Conservation (phyloP, 2,329 filamentous ascomycete species). For the Polychaeton citri region DNA sequence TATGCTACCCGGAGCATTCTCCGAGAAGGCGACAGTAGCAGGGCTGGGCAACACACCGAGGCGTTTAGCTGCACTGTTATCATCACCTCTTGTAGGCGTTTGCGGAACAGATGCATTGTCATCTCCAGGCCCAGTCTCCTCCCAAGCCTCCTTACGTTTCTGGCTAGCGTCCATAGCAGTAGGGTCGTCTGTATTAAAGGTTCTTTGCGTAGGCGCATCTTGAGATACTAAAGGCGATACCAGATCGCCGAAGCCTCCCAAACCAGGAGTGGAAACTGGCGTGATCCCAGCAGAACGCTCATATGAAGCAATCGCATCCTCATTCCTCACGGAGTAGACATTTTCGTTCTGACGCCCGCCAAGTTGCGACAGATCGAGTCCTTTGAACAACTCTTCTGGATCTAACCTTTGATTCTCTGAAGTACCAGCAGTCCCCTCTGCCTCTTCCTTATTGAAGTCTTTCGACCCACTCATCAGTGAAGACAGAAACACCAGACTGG, state of each 20-base stretch:
- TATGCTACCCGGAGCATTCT: neutral
- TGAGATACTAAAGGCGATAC: neutral
- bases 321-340: neutral
- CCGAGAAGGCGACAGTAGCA: neutral
- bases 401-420: too few species aligned
- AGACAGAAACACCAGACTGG: neutral
- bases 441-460: too few species aligned
- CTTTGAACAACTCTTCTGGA: neutral
- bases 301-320: neutral
- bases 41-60: neutral
- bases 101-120: neutral
- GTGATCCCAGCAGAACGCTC: neutral
- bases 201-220: neutral
- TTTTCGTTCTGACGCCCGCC: neutral
- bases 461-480: too few species aligned
- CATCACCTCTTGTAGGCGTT: neutral
- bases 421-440: neutral
- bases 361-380: neutral
- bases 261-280: neutral
- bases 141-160: neutral
- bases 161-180: neutral
- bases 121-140: neutral
- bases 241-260: neutral
- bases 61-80: neutral
- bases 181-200: neutral